Base-by-base conservation (phyloP, 2,329 filamentous ascomycete species). In the Ophiostoma quercus region DNA sequence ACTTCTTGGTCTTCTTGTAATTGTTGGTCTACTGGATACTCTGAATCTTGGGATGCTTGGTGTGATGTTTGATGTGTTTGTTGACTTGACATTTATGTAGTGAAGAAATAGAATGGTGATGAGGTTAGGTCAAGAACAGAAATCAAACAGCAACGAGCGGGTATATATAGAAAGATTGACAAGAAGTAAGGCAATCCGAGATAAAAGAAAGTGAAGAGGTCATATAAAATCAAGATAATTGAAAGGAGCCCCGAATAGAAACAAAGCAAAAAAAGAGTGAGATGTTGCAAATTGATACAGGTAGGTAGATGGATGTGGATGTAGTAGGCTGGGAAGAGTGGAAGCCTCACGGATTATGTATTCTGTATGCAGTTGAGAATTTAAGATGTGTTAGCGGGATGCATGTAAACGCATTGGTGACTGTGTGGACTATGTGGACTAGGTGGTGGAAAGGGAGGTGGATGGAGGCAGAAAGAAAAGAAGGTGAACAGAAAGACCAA, bases 301-400 rank as follows among this genome's bases (percentile, higher is more conserved):
- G 9, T 65, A 67, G 47, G 68, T 43, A 43, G 69, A 47, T 57
- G 66, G 54, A 19, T 47, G 66, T 22, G 51, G 69, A 57, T 57
- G 51, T 25, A 57, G 69, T 57, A 57, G 67, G 47, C 29, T 57
- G 51, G 8, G 51, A 14, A 57, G 51, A 63, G 39, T 54, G 39
- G 57, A 63, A 39, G 69, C 57, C 16, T 67, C 34, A 65, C 65
- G 68, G 68, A 68, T 65, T 69, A 62, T 68, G 51, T 71, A 68
- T 22, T 68, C 51, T 68, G 51, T 70, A 68, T 41, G 51, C 68
- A 63, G 68, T 62, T 68, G 43, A 43, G 70, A 60, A 66, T 67
- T 67, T 68, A 68, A 65, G 32, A 19, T 65, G 60, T 65, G 43
- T 71, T 69, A 71, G 68, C 65, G 66, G 66, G 54, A 68, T 71